Percentiles rank a stretch among this genome's conserved stretches.
These are phyloP conservation scores for Miscanthus lutarioriparius DNA, from an alignment of 176 grass and related monocot species.

Conservation along the genomic window DNA sequence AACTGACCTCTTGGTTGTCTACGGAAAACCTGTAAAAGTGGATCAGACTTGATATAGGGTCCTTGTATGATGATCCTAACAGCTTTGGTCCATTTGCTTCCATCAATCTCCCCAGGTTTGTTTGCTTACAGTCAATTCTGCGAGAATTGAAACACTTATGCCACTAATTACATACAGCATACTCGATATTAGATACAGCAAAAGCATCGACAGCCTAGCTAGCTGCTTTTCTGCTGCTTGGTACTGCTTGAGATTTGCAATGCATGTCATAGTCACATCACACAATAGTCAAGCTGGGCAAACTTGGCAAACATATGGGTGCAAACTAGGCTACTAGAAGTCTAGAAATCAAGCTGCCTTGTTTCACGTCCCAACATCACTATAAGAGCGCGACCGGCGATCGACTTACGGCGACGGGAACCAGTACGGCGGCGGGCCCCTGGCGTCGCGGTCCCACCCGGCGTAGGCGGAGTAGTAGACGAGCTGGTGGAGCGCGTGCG, in stretches of 20 bases:
- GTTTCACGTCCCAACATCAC: neutral
- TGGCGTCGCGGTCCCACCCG: conserved; percentile 54
- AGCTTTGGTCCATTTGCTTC: conserved; percentile 64
- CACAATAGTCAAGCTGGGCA: neutral
- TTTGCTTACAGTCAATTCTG: conserved; percentile 65
- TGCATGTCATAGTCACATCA: neutral
- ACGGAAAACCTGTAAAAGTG: conserved; percentile 60
- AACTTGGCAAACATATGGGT: neutral
- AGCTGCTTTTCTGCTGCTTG: neutral
- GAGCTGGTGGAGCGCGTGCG: conserved; percentile 89
- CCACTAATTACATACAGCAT: neutral
- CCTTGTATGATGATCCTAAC: conserved; percentile 74
- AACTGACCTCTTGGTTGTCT: conserved; percentile 71
- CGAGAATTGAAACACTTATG: neutral
- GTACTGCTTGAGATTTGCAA: neutral
- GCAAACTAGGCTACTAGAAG: neutral
- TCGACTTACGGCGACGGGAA: conserved; percentile 73
- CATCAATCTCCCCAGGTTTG: conserved; percentile 87
- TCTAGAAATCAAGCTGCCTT: neutral
- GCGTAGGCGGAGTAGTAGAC: conserved; percentile 88
- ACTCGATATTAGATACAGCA: neutral
- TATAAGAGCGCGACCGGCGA: neutral
- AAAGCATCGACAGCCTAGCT: neutral
- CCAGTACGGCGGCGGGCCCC: conserved; percentile 91
- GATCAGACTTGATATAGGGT: conserved; percentile 67